phyloP scores from a whole-genome alignment of 768 basidiomycete species.

The Suillus clintonianus region DNA sequence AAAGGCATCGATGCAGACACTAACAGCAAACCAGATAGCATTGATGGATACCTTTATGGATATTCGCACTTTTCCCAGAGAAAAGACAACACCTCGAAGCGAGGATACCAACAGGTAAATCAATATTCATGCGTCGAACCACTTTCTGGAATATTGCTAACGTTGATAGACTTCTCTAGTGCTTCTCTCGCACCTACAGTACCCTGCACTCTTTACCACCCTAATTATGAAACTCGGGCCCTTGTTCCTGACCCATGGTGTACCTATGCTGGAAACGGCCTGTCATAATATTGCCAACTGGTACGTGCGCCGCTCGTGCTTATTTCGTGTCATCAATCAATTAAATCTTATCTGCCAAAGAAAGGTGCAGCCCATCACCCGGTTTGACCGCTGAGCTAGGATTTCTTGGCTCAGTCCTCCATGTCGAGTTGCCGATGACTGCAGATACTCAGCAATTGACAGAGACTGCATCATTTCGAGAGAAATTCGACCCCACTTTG shows the following conservation, averaged over 20 bases:
- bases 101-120: constrained; percentile 78
- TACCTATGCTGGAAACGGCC: constrained; percentile 81
- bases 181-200: constrained; percentile 76
- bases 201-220: constrained; percentile 80
- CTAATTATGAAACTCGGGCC: constrained; percentile 72
- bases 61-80: constrained; percentile 77
- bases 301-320: constrained; percentile 44
- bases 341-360: constrained; percentile 39
- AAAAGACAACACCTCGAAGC: constrained; percentile 62
- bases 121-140: background rate
- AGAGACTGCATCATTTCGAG: constrained; percentile 50
- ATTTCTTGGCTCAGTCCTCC: constrained; percentile 77
- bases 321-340: background rate
- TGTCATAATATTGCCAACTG: constrained; percentile 85
- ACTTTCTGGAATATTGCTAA: constrained; percentile 1
- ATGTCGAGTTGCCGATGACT: constrained; percentile 68
- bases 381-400: constrained; percentile 77
- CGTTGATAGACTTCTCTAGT: constrained; percentile 52
- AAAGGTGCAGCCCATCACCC: constrained; percentile 75
- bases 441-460: constrained; percentile 74
- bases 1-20: constrained; percentile 18
- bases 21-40: constrained; percentile 37
- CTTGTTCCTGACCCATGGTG: constrained; percentile 69
- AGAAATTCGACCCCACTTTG: constrained; percentile 51
- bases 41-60: constrained; percentile 76